phyloP scores from a whole-genome alignment of 306 rosid genomes.

The Castanopsis chinensis region DNA sequence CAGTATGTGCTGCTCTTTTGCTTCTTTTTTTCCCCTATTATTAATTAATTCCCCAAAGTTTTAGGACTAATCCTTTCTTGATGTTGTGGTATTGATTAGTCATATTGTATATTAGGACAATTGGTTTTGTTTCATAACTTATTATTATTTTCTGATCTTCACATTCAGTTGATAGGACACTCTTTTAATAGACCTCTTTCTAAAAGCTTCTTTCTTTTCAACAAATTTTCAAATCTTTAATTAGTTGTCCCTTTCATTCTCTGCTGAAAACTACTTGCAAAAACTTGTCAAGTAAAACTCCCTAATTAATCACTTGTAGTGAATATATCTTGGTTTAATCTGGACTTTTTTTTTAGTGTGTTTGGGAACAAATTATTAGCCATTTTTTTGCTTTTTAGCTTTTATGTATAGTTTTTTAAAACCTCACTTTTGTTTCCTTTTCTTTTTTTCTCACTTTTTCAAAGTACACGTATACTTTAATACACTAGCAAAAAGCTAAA shows the following conservation, averaged over 20 bases:
- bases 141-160: background rate
- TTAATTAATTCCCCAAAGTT: too few species aligned
- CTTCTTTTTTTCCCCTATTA: background rate
- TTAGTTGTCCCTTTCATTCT: background rate
- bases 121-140: background rate
- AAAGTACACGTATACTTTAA: too few species aligned
- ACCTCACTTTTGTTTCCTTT: too few species aligned
- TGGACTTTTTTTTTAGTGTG: background rate
- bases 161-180: background rate
- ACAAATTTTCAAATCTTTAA: background rate
- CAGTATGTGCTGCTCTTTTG: slow-evolving; percentile 43
- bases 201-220: background rate
- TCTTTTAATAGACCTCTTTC: background rate
- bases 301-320: background rate
- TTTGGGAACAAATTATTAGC: background rate
- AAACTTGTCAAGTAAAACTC: background rate
- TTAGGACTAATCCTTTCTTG: too few species aligned
- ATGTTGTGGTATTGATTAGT: too few species aligned
- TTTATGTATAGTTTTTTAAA: too few species aligned
- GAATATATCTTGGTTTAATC: background rate
- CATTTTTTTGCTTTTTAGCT: too few species aligned
- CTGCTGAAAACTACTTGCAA: background rate
- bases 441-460: too few species aligned
- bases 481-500: too few species aligned
- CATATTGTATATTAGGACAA: too few species aligned